Evolutionary conservation across 805 yeast genomes (phyloP).

Genomic region (Myxozyma kluyveri): DNA sequence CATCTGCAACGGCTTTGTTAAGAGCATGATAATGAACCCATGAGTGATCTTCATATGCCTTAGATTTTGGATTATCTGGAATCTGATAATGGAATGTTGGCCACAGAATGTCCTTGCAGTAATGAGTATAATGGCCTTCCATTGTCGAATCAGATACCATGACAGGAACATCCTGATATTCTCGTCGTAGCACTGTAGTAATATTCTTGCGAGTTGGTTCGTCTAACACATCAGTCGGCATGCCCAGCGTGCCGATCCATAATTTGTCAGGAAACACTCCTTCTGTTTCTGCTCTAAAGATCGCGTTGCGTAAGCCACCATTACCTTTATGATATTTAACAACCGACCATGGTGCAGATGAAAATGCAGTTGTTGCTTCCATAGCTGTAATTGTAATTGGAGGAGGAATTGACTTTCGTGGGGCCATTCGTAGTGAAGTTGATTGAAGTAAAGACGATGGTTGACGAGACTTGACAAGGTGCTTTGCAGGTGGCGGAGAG

Average conservation of each 20-base stretch:
- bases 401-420: conserved; percentile 2
- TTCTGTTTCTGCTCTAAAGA: conserved; percentile 53
- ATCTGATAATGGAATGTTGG: conserved; percentile 92
- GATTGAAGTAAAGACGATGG: conserved; percentile 8
- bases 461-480: conserved; percentile 22
- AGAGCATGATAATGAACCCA: conserved; percentile 79
- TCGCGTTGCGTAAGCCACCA: conserved; percentile 84
- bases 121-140: conserved; percentile 86
- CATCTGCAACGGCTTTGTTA: conserved; percentile 78
- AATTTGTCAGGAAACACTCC: conserved; percentile 39
- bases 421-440: conserved; percentile 18
- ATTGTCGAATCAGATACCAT: conserved; percentile 74
- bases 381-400: conserved; percentile 2
- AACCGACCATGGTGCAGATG: conserved; percentile 60
- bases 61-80: conserved; percentile 90
- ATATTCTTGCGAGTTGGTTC: conserved; percentile 54
- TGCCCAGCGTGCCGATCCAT: conserved; percentile 92
- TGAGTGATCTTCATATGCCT: conserved; percentile 92
- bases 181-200: conserved; percentile 40
- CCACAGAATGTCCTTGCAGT: conserved; percentile 94
- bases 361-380: conserved; percentile 16
- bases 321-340: conserved; percentile 73
- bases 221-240: conserved; percentile 84
- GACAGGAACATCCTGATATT: conserved; percentile 62
- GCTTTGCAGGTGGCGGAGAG: conserved; percentile 33